Conservation (phyloP, 305 asterid genomes). For the Fraxinus greggii region DNA sequence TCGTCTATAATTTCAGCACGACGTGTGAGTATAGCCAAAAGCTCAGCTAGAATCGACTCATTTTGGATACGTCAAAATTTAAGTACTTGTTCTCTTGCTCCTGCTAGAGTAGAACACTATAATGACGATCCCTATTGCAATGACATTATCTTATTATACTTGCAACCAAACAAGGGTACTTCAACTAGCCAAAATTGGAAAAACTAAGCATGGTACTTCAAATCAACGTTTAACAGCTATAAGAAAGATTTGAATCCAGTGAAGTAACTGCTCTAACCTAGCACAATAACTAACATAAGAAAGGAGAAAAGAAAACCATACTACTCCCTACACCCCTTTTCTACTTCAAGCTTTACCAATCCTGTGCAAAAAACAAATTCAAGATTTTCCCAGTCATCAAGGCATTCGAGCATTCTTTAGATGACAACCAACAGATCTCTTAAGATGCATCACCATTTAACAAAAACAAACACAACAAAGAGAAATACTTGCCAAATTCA, state of each 20-base stretch:
- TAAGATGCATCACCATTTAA: slow-evolving; percentile 6
- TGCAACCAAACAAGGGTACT: neutral
- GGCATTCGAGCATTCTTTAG: neutral
- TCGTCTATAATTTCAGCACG: neutral
- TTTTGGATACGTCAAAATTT: neutral
- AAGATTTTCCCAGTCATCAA: slow-evolving; percentile 1
- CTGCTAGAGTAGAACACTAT: neutral
- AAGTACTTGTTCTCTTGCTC: neutral
- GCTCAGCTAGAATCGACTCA: neutral
- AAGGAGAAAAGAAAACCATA: neutral
- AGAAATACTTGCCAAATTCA: slow-evolving; percentile 24
- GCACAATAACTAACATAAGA: neutral
- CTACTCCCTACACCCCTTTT: neutral
- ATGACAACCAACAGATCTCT: neutral
- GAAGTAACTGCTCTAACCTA: neutral
- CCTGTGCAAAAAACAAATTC: neutral
- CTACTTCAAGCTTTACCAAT: neutral
- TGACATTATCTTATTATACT: neutral
- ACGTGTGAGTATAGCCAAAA: neutral
- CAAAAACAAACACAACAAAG: slow-evolving; percentile 3
- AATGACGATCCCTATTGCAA: neutral
- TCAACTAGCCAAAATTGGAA: neutral
- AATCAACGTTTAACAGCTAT: neutral
- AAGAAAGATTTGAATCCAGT: neutral
- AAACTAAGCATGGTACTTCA: neutral